phyloP scores from a whole-genome alignment of 2,329 filamentous ascomycete species.

The Talaromyces sp. region DNA sequence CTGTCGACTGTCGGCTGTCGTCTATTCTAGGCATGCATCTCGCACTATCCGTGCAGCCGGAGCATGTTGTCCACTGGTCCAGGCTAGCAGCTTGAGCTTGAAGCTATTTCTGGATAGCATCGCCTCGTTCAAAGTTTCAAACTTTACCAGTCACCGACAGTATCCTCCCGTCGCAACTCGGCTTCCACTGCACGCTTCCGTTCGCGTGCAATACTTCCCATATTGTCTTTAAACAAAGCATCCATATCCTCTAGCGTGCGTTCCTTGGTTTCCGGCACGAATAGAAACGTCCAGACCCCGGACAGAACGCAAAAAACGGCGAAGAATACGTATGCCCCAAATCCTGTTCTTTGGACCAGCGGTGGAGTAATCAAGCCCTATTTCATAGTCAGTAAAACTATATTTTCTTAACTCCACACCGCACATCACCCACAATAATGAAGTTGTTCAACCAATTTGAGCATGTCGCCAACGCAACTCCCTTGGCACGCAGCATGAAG shows the following conservation, averaged over 20 bases:
- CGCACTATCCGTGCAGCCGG: not conserved
- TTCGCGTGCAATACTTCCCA: not conserved
- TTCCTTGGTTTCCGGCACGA: slow-evolving; percentile 52
- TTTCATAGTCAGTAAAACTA: not conserved
- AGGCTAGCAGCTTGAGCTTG: not conserved
- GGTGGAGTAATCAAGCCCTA: slow-evolving; percentile 60
- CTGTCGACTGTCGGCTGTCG: not conserved
- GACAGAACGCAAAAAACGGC: slow-evolving; percentile 45
- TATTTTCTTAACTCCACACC: not conserved
- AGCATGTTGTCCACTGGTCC: not conserved
- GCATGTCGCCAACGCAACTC: slow-evolving; percentile 59
- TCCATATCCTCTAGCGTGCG: slow-evolving; percentile 50
- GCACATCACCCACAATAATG: slow-evolving; percentile 41
- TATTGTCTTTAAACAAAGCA: slow-evolving; percentile 15
- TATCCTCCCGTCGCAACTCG: not conserved
- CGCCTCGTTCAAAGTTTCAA: not conserved
- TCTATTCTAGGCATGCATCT: not conserved
- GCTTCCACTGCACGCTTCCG: not conserved
- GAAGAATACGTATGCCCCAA: slow-evolving; percentile 56
- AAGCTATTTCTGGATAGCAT: not conserved
- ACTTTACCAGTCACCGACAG: not conserved
- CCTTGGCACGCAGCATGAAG: slow-evolving; percentile 56
- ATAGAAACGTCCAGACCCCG: slow-evolving; percentile 43
- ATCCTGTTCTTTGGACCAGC: slow-evolving; percentile 54
- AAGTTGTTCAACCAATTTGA: slow-evolving; percentile 63